Conservation (phyloP, 306 rosid genomes). For the Cucurbita pepo region DNA sequence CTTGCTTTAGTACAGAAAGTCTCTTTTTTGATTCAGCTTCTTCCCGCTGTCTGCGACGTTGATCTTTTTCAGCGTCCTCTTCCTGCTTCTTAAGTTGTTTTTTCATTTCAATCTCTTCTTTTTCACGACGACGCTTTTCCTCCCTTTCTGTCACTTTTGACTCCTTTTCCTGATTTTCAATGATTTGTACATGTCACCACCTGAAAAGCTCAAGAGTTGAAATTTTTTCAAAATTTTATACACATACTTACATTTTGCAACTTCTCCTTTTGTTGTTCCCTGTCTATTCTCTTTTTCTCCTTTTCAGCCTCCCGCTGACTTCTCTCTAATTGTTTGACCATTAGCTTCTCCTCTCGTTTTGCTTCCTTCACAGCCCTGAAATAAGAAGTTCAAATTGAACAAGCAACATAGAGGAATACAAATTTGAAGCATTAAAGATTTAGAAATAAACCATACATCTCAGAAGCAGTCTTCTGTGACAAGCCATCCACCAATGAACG, state of each 20-base stretch:
- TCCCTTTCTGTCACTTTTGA: conserved; percentile 33
- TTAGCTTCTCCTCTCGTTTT: conserved; percentile 47
- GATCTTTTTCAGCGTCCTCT: conserved; percentile 62
- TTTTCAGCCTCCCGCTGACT: conserved; percentile 50
- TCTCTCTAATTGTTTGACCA: conserved; percentile 53
- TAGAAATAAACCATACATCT: conserved; percentile 31
- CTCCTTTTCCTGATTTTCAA: conserved; percentile 39
- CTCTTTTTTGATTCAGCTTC: conserved; percentile 54
- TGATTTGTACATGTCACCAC: neutral
- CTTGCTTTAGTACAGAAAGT: conserved; percentile 59
- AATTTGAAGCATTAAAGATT: conserved; percentile 5
- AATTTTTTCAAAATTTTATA: neutral
- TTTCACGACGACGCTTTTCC: conserved; percentile 33
- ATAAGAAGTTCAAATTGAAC: neutral
- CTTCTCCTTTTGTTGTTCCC: conserved; percentile 37
- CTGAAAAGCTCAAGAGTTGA: neutral
- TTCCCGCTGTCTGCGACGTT: conserved; percentile 60
- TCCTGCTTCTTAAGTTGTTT: conserved; percentile 55
- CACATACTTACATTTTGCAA: conserved; percentile 35
- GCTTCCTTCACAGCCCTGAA: conserved; percentile 59
- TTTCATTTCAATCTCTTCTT: conserved; percentile 34
- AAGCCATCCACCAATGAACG: conserved; percentile 37
- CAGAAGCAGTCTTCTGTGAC: conserved; percentile 37
- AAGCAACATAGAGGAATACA: neutral
- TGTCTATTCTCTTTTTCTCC: conserved; percentile 35